Evolutionary conservation across 2,329 filamentous ascomycete genomes (phyloP).

Genomic region (Pseudogymnoascus sp.): DNA sequence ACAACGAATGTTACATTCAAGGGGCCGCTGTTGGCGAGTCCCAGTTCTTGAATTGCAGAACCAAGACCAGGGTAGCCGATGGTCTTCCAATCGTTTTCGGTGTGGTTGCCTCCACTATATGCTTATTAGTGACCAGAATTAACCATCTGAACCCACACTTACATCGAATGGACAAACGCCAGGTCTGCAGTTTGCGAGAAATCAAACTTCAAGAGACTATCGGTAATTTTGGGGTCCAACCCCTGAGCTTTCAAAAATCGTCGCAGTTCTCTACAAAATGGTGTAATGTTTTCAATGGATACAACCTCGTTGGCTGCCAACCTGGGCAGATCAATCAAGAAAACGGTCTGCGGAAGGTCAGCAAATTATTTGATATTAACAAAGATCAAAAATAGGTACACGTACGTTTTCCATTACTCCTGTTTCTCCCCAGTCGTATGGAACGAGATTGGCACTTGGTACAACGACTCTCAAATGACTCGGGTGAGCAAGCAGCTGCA

Average conservation of each 20-base stretch:
- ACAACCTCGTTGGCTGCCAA: constrained; percentile 24
- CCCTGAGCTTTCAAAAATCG: constrained; percentile 65
- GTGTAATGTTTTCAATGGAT: constrained; percentile 31
- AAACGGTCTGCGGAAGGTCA: constrained; percentile 54
- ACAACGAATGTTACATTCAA: constrained; percentile 70
- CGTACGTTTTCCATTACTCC: constrained; percentile 72
- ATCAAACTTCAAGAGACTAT: constrained; percentile 71
- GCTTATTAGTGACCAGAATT: constrained; percentile 11
- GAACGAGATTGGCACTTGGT: constrained; percentile 78
- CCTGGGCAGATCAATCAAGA: constrained; percentile 84
- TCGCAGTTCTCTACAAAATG: constrained; percentile 64
- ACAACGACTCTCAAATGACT: constrained; percentile 71
- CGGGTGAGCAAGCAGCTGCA: constrained; percentile 79
- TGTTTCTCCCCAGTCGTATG: constrained; percentile 84
- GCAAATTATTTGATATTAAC: constrained; percentile 13
- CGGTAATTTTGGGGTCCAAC: constrained; percentile 57
- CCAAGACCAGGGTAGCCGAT: constrained; percentile 73
- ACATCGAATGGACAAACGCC: constrained; percentile 83
- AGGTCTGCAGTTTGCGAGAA: constrained; percentile 66
- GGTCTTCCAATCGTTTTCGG: constrained; percentile 39
- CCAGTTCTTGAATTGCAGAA: constrained; percentile 57
- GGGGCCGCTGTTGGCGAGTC: constrained; percentile 47
- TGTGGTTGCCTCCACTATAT: constrained; percentile 50
- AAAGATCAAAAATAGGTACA: constrained; percentile 15
- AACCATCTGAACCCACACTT: constrained; percentile 31